phyloP scores from a whole-genome alignment of 2,329 filamentous ascomycete species.

The Lasiodiplodia citricola region DNA sequence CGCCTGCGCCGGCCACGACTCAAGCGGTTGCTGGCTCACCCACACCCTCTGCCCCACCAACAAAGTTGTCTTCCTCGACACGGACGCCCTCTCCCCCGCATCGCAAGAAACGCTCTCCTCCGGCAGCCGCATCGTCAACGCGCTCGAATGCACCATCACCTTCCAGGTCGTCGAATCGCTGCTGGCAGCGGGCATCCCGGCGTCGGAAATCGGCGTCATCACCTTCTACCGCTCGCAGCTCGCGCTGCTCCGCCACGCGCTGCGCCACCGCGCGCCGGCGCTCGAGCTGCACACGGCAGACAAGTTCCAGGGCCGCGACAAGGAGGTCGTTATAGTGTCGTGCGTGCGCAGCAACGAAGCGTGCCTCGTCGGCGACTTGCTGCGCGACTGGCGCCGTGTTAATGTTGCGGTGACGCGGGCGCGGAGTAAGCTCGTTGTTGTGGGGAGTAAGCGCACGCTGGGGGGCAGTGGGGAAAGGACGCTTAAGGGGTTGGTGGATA shows the following conservation, averaged over 20 bases:
- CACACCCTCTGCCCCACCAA: constrained; percentile 71
- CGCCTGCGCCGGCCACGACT: constrained; percentile 58
- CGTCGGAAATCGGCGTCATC: constrained; percentile 86
- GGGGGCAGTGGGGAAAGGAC: constrained; percentile 65
- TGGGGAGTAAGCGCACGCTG: constrained; percentile 84
- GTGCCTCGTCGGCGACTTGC: constrained; percentile 82
- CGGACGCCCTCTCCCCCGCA: constrained; percentile 70
- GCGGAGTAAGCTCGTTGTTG: constrained; percentile 85
- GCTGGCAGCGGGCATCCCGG: constrained; percentile 74
- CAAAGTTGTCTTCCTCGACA: constrained; percentile 88
- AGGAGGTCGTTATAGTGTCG: constrained; percentile 86
- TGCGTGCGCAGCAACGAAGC: constrained; percentile 87
- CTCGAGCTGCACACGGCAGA: constrained; percentile 98
- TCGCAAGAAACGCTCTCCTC: constrained; percentile 73
- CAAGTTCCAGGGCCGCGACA: constrained; percentile 95
- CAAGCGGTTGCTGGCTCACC: constrained; percentile 73
- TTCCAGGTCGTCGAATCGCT: constrained; percentile 81
- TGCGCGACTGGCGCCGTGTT: constrained; percentile 90
- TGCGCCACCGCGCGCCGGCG: constrained; percentile 58
- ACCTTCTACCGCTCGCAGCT: constrained; percentile 96
- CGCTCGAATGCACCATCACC: constrained; percentile 77
- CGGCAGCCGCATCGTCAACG: constrained; percentile 84
- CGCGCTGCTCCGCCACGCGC: constrained; percentile 75
- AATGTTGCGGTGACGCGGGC: constrained; percentile 96
- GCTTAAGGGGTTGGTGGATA: constrained; percentile 72